Conservation (phyloP, 805 yeast genomes). For the Ogataea ramenticola region DNA sequence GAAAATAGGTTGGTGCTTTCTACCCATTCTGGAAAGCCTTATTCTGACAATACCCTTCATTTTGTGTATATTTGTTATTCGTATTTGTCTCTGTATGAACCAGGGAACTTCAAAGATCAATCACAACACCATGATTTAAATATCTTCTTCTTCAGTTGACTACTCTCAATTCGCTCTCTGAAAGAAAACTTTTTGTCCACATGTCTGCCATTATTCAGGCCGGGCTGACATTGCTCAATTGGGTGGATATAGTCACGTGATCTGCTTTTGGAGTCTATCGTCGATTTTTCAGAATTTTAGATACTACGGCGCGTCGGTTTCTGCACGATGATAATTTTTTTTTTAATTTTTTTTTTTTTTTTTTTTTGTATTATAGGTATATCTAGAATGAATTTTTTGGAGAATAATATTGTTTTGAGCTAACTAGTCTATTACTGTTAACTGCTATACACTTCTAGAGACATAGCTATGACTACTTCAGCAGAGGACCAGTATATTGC, state of each 20-base stretch:
- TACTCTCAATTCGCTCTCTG: background rate
- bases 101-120: too few species aligned
- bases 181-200: background rate
- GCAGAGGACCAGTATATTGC: constrained; percentile 10
- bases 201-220: background rate
- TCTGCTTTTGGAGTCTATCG: too few species aligned
- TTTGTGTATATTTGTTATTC: background rate
- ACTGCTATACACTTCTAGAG: background rate
- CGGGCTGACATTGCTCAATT: background rate
- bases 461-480: constrained; percentile 3
- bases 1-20: constrained; percentile 79
- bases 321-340: background rate
- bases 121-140: too few species aligned
- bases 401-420: background rate
- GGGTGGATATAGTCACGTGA: too few species aligned
- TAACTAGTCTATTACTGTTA: too few species aligned
- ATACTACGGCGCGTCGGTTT: too few species aligned
- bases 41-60: constrained; percentile 77
- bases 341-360: background rate
- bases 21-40: constrained; percentile 88
- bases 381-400: background rate
- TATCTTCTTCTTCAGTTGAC: background rate
- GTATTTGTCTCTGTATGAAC: too few species aligned
- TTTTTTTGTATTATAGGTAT: background rate
- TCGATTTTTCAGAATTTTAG: too few species aligned